Conservation (phyloP, 1,284 basidiomycete species). For the Xerocomus nothofagi region DNA sequence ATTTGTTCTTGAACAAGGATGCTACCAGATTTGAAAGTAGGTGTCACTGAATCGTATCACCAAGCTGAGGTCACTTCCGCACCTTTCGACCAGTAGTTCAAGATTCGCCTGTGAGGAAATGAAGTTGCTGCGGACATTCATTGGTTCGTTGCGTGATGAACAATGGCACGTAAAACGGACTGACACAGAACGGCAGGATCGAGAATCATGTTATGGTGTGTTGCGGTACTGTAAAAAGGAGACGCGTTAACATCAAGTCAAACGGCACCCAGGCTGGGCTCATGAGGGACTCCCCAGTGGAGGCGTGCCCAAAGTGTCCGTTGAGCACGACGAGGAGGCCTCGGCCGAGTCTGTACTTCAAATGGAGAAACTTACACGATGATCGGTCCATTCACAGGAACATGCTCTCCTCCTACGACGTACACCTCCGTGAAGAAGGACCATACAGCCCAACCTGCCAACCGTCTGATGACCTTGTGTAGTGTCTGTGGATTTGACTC, state of each 20-base stretch:
- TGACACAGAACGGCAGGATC: conserved; percentile 80
- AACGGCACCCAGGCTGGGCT: not conserved
- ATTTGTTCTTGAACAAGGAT: conserved; percentile 76
- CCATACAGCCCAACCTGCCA: conserved; percentile 73
- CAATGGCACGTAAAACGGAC: conserved; percentile 33
- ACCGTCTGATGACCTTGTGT: conserved; percentile 63
- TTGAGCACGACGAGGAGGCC: conserved; percentile 2
- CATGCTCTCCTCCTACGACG: conserved; percentile 82
- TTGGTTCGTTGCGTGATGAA: conserved; percentile 18
- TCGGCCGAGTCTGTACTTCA: not conserved
- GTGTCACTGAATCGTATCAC: conserved; percentile 11
- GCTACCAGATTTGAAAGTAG: conserved; percentile 41
- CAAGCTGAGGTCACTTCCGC: conserved; percentile 15
- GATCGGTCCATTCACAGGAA: conserved; percentile 80
- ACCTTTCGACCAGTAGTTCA: conserved; percentile 96
- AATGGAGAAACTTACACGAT: conserved; percentile 69
- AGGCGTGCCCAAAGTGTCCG: not conserved
- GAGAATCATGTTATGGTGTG: conserved; percentile 92
- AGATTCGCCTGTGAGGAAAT: conserved; percentile 74
- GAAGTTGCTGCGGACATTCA: conserved; percentile 53
- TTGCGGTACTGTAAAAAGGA: conserved; percentile 61
- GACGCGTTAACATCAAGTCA: conserved; percentile 12
- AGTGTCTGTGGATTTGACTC: conserved; percentile 44
- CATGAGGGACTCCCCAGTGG: not conserved
- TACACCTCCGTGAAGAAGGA: conserved; percentile 87